Base-by-base conservation (phyloP, 2,329 filamentous ascomycete genomes). In the Colletotrichum tamarilloi region DNA sequence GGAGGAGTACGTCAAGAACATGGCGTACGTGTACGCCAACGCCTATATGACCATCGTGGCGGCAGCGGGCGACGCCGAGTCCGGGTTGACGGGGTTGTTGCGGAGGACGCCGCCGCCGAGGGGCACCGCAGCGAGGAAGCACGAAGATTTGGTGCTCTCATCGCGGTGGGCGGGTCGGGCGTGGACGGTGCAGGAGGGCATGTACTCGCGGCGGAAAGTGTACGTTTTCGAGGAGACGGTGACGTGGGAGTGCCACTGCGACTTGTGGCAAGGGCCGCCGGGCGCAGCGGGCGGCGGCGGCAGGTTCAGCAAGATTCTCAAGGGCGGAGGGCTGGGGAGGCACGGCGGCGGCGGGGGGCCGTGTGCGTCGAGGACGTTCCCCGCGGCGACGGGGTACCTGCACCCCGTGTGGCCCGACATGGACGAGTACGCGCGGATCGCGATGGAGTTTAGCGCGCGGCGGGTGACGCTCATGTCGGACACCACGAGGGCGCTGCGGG, bases 241-340 rank as follows among this genome's bases (percentile, higher is more conserved):
- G 14, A 84, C 84, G 1, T 86, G 85, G 85, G 83, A 86, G 72
- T 86, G 85, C 63, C 85, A 86, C 75, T 86, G 85, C 77, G 82
- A 85, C 42, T 76, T 81, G 4, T 86, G 84, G 83, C 81, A 85
- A 66, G 74, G 70, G 38, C 63, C 75, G 35, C 70, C 70, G 53
- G 32, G 30, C 11, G 66, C 70, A 42, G 32, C 30, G 6, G 66
- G 58, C 5, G 71, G 58, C 5, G 71, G 58, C 14, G 70, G 60
- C 11, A 38, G 60, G 38, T 80, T 81, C 16, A 80, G 72, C 67
- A 76, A 76, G 66, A 68, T 75, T 55, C 70, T 77, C 16, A 73
- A 76, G 38, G 72, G 73, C 35, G 75, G 38, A 42, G 38, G 70
- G 12, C 42, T 26, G 24, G 55, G 56, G 32, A 58, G 67, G 42